Evolutionary conservation across 306 rosid genomes (phyloP).

Genomic region (Castanea crenata): DNA sequence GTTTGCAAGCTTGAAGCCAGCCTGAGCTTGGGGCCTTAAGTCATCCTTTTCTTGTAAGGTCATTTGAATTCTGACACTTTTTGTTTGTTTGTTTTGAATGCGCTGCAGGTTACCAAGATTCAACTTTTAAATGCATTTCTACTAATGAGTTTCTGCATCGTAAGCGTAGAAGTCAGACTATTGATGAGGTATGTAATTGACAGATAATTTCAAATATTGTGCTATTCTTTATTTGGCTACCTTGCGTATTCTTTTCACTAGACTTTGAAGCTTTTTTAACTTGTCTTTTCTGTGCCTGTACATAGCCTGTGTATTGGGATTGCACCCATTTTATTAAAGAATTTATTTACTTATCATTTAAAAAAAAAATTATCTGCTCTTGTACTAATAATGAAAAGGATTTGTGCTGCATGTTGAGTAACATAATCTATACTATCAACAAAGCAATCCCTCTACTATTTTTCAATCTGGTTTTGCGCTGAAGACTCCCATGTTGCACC

Average conservation of each 20-base stretch:
- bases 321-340: too few species aligned
- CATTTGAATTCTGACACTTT: conserved; percentile 21
- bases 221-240: not conserved
- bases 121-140: conserved; percentile 54
- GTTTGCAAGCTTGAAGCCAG: conserved; percentile 15
- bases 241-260: not conserved
- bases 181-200: conserved; percentile 72
- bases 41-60: conserved; percentile 8
- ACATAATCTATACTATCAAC: not conserved
- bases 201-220: conserved; percentile 9
- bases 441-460: not conserved
- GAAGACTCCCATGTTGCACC: not conserved
- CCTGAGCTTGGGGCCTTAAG: conserved; percentile 6
- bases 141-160: conserved; percentile 92
- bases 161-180: conserved; percentile 72
- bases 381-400: not conserved
- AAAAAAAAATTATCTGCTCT: not conserved
- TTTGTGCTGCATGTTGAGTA: not conserved
- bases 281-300: too few species aligned
- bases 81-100: conserved; percentile 12
- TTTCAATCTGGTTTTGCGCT: not conserved
- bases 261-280: not conserved
- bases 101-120: conserved; percentile 66
- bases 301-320: too few species aligned
- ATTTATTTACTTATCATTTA: too few species aligned